phyloP scores from a whole-genome alignment of 345 rosid species.

The Trapa incisa region DNA sequence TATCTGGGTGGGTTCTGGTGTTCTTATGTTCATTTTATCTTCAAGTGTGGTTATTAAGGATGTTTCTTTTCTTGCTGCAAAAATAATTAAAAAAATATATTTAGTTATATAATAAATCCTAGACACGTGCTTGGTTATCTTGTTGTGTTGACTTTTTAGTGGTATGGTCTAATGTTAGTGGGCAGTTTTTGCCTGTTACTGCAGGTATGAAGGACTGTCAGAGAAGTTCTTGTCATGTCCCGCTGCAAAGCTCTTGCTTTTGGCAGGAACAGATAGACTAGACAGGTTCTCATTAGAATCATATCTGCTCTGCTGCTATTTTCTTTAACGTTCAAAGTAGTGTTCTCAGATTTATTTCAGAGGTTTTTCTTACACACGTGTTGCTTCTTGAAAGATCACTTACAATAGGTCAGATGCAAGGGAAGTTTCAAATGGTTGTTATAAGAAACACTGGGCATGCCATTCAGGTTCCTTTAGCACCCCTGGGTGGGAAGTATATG shows the following conservation, averaged over 20 bases:
- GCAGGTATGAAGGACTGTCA: constrained; percentile 94
- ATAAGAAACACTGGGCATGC: constrained; percentile 96
- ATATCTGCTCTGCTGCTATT: background rate
- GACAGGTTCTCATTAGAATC: constrained; percentile 40
- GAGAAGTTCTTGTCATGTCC: constrained; percentile 77
- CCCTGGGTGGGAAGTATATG: background rate
- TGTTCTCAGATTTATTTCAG: background rate
- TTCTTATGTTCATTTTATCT: background rate
- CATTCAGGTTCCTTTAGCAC: constrained; percentile 50
- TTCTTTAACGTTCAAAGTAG: background rate
- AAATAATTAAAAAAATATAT: background rate
- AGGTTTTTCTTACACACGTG: background rate
- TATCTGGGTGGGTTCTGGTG: background rate
- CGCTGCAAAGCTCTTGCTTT: constrained; percentile 71
- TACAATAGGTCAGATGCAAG: constrained; percentile 99
- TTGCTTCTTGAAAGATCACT: constrained; percentile 38
- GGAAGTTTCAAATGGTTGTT: constrained; percentile 93
- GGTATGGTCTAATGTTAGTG: background rate
- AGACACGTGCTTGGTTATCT: background rate
- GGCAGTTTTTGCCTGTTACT: constrained; percentile 8
- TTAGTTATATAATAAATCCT: background rate
- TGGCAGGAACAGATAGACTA: constrained; percentile 85
- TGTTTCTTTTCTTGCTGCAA: background rate
- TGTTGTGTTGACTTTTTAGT: background rate
- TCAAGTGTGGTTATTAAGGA: background rate